Percentiles rank a stretch among this genome's conserved stretches.
Evolutionary conservation across 371 early-diverging fungal species (phyloP).

Genomic region (Thermomucor indicae-seudaticae): DNA sequence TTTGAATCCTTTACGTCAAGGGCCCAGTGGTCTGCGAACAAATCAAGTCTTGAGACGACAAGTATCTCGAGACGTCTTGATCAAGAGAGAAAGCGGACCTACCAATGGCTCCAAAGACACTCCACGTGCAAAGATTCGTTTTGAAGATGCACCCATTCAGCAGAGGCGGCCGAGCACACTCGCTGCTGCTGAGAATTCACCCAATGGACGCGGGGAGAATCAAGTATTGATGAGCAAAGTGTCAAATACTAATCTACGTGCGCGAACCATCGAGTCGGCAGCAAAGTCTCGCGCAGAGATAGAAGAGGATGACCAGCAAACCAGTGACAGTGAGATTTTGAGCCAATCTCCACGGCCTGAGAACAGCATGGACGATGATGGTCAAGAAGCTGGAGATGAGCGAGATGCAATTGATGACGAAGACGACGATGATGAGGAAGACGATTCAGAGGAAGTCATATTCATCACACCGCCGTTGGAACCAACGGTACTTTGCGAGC

Average conservation of each 20-base stretch:
- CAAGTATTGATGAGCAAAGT: too few species aligned
- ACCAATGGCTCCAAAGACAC: too few species aligned
- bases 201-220: too few species aligned
- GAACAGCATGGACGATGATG: conserved; percentile 21
- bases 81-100: conserved; percentile 4
- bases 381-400: conserved; percentile 11
- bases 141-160: too few species aligned
- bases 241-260: too few species aligned
- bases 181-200: too few species aligned
- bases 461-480: conserved; percentile 26
- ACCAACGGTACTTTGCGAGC: conserved; percentile 21
- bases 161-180: too few species aligned
- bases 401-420: conserved; percentile 22
- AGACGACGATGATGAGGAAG: conserved; percentile 31
- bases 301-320: conserved; percentile 1
- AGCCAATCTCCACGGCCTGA: too few species aligned
- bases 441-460: conserved; percentile 41
- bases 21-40: conserved; percentile 6
- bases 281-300: too few species aligned
- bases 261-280: too few species aligned
- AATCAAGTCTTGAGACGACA: conserved; percentile 24
- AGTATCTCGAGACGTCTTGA: conserved; percentile 26
- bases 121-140: too few species aligned
- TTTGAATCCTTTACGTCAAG: conserved; percentile 3
- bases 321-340: background rate